These are phyloP conservation scores for Xylariaceae sp. DNA, from an alignment of 2,329 filamentous ascomycete genomes.

Conservation along the genomic window DNA sequence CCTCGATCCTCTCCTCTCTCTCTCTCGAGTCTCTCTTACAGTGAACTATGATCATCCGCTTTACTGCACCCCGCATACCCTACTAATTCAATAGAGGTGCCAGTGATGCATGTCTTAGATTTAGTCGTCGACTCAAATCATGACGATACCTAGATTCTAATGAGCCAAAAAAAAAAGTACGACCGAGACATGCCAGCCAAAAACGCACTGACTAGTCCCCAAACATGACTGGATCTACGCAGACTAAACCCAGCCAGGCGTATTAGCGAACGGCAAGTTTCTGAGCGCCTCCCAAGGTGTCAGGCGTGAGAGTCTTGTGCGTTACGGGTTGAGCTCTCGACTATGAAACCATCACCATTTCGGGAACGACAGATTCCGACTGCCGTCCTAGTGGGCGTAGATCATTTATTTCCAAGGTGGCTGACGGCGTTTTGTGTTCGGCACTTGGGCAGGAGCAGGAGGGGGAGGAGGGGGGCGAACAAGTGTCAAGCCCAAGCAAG, in stretches of 20 bases:
- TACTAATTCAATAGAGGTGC: neutral
- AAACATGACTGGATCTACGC: neutral
- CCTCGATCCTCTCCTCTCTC: neutral
- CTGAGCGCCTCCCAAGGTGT: neutral
- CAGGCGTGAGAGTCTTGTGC: neutral
- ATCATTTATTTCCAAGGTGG: no score
- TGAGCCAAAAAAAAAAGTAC: slow-evolving; percentile 9
- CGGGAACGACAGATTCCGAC: no score
- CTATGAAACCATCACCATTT: no score
- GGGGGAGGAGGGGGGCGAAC: no score
- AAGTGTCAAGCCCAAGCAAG: no score
- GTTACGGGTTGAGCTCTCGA: no score
- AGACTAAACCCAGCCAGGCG: neutral
- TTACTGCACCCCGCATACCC: neutral
- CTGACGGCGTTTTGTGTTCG: no score
- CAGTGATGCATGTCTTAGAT: slow-evolving; percentile 17
- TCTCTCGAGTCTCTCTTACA: neutral
- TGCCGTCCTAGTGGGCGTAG: no score
- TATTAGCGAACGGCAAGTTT: neutral
- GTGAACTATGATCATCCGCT: neutral
- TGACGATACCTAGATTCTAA: slow-evolving; percentile 4
- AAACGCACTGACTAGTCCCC: slow-evolving; percentile 3
- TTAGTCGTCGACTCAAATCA: neutral
- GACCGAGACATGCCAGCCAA: slow-evolving; percentile 23
- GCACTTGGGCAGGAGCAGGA: no score